Evolutionary conservation across 2,329 filamentous ascomycete species (phyloP).

Genomic region (Nemania sp.): DNA sequence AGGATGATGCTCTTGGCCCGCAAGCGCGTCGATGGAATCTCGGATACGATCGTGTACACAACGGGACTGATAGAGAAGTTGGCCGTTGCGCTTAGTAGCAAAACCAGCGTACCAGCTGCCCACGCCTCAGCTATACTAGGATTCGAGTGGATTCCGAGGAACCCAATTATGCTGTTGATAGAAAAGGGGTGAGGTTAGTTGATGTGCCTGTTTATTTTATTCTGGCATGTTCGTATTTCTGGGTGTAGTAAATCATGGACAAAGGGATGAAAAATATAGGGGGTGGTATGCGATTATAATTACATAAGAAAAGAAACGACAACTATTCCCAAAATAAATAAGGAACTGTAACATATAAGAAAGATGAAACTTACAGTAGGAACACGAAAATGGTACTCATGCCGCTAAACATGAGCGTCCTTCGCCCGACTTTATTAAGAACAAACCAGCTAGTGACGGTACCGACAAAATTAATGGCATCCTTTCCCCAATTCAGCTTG

Average conservation of each 20-base stretch:
- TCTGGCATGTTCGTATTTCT: not conserved
- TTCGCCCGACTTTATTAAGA: conserved; percentile 55
- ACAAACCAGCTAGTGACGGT: conserved; percentile 58
- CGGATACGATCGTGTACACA: conserved; percentile 61
- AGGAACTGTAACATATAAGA: not conserved
- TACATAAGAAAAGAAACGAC: not conserved
- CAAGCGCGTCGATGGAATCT: conserved; percentile 60
- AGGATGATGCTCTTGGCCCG: conserved; percentile 61
- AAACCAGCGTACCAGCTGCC: conserved; percentile 57
- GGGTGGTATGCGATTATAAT: not conserved
- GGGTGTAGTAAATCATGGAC: too few relatives aligned
- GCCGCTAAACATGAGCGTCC: conserved; percentile 56
- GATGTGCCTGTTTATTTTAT: not conserved
- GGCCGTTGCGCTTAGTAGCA: conserved; percentile 59
- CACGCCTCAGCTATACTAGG: conserved; percentile 59
- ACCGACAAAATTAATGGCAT: conserved; percentile 56
- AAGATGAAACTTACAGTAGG: conserved; percentile 51
- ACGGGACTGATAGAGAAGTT: conserved; percentile 61
- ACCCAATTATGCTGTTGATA: conserved; percentile 48
- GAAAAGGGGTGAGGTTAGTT: conserved; percentile 16
- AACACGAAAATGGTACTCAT: conserved; percentile 55
- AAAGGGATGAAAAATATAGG: not conserved
- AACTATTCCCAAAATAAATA: conserved; percentile 2
- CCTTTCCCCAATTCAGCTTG: conserved; percentile 53
- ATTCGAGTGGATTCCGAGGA: conserved; percentile 46